These are phyloP conservation scores for Setaria italica DNA, from an alignment of 202 grass and related monocot species.

Conservation along the genomic window DNA sequence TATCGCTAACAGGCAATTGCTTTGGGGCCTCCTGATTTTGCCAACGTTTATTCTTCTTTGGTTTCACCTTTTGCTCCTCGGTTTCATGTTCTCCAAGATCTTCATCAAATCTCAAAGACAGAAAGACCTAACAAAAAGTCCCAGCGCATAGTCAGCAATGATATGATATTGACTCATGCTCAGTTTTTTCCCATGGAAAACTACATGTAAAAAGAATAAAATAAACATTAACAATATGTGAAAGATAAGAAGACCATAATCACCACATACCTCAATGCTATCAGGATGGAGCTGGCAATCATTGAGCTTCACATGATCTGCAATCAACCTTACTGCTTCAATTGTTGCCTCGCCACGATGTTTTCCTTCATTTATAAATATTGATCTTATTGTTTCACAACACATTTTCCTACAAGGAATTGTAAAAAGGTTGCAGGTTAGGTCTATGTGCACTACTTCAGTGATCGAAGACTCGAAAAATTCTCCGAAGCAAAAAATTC, in stretches of 20 bases:
- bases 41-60: slow-evolving; percentile 65
- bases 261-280: slow-evolving; percentile 68
- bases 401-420: slow-evolving; percentile 72
- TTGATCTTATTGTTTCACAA: slow-evolving; percentile 73
- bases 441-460: slow-evolving; percentile 31
- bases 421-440: slow-evolving; percentile 26
- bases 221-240: slow-evolving; percentile 19
- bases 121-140: slow-evolving; percentile 66
- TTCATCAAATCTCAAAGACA: slow-evolving; percentile 94
- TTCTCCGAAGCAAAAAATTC: neutral
- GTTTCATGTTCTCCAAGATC: slow-evolving; percentile 71
- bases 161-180: slow-evolving; percentile 6
- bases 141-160: slow-evolving; percentile 8
- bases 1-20: slow-evolving; percentile 60
- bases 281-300: slow-evolving; percentile 92
- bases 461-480: slow-evolving; percentile 14
- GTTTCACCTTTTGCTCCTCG: slow-evolving; percentile 63
- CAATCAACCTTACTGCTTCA: slow-evolving; percentile 87
- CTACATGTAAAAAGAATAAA: slow-evolving; percentile 23
- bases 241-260: slow-evolving; percentile 33
- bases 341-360: slow-evolving; percentile 94
- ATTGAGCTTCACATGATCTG: slow-evolving; percentile 79
- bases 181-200: slow-evolving; percentile 24
- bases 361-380: slow-evolving; percentile 94
- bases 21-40: slow-evolving; percentile 62